phyloP scores from a whole-genome alignment of 257 asterid genomes.

The Haberlea rhodopensis region DNA sequence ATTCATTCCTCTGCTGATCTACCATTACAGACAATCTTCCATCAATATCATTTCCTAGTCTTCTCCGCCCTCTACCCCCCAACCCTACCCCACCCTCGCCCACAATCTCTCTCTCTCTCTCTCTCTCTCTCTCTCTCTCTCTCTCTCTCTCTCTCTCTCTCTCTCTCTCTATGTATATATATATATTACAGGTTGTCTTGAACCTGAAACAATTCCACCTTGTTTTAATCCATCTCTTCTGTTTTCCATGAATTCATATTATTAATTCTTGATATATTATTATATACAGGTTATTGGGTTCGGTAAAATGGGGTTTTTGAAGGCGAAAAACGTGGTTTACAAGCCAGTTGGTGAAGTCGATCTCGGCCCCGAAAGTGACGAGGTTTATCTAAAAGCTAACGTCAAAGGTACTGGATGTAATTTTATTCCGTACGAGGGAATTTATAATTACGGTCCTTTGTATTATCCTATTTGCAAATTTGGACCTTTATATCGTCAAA shows the following conservation, averaged over 20 bases:
- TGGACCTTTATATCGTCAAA: too few species aligned
- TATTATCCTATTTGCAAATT: too few species aligned
- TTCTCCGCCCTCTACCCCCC: neutral
- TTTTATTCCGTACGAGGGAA: too few species aligned
- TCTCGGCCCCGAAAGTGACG: conserved; percentile 62
- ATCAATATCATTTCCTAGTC: neutral
- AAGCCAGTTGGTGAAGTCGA: conserved; percentile 56
- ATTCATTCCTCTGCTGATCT: neutral
- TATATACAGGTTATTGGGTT: too few species aligned
- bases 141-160: neutral
- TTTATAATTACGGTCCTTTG: too few species aligned
- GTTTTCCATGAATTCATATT: too few species aligned
- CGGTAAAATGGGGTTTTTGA: conserved; percentile 51
- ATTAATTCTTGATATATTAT: too few species aligned
- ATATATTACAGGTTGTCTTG: too few species aligned
- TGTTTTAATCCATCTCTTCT: too few species aligned
- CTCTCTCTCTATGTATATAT: neutral
- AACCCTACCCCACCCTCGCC: neutral
- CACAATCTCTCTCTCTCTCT: neutral
- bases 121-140: neutral
- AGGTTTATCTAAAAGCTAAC: conserved; percentile 59
- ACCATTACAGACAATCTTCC: neutral
- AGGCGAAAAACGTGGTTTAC: conserved; percentile 57
- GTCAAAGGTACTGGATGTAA: too few species aligned
- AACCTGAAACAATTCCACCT: too few species aligned